A percentile compares a stretch with the other conserved stretches of the same genome.
phyloP scores from a whole-genome alignment of 306 rosid genomes.

The Nissolia schottii region DNA sequence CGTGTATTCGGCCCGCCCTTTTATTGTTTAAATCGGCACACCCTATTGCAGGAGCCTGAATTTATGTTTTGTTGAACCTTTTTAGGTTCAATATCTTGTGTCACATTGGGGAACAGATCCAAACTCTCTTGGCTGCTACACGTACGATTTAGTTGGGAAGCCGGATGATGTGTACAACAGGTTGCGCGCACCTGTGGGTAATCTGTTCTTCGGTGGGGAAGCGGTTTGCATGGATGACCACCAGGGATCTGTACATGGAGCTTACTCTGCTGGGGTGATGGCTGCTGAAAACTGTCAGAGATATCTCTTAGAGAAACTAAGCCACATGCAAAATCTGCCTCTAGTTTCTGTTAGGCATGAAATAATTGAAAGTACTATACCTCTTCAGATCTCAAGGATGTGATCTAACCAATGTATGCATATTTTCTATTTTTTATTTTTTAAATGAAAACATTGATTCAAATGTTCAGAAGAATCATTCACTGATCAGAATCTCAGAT shows the following conservation, averaged over 20 bases:
- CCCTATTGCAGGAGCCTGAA: constrained; percentile 4
- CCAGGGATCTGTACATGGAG: constrained; percentile 77
- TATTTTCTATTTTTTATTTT: neutral
- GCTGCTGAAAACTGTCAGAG: constrained; percentile 45
- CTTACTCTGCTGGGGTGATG: constrained; percentile 52
- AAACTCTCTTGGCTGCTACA: constrained; percentile 67
- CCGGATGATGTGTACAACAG: constrained; percentile 56
- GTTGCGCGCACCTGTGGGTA: constrained; percentile 66
- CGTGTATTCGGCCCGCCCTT: too few species aligned
- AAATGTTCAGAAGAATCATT: neutral
- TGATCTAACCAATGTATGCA: constrained; percentile 9
- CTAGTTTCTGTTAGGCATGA: constrained; percentile 37
- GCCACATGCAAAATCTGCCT: constrained; percentile 24
- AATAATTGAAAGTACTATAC: constrained; percentile 34
- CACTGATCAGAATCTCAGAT: neutral
- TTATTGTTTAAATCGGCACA: too few species aligned
- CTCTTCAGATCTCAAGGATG: constrained; percentile 58
- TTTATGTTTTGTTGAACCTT: constrained; percentile 19
- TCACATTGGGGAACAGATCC: constrained; percentile 76
- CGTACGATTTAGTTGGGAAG: constrained; percentile 68
- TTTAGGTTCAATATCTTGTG: constrained; percentile 67
- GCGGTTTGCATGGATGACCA: constrained; percentile 52
- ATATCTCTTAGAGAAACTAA: constrained; percentile 32
- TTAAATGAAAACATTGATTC: neutral
- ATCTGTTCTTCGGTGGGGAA: constrained; percentile 52